These are phyloP conservation scores for Eucalyptus pauciflora DNA, from an alignment of 345 rosid species.

Conservation along the genomic window DNA sequence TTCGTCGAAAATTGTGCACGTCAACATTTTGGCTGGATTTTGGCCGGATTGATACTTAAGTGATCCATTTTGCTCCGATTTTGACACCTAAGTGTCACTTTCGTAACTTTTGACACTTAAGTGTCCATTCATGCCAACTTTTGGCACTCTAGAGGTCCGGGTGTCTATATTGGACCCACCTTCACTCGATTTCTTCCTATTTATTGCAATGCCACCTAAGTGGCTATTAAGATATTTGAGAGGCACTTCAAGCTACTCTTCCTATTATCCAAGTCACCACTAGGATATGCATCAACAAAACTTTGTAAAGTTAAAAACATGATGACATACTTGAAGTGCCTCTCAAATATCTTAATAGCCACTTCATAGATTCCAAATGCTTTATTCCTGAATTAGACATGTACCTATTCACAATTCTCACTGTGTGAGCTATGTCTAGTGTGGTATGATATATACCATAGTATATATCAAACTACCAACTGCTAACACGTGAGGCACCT, in stretches of 20 bases:
- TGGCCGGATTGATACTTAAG: accelerated
- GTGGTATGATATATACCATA: too few relatives aligned
- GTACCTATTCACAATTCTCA: neutral
- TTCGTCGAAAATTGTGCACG: accelerated
- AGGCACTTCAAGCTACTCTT: neutral
- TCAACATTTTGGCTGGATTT: accelerated
- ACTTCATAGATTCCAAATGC: too few relatives aligned
- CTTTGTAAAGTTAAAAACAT: neutral
- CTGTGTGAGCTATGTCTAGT: too few relatives aligned
- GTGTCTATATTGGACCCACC: too few relatives aligned
- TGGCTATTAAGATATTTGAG: too few relatives aligned
- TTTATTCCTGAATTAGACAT: neutral
- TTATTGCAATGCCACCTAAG: too few relatives aligned
- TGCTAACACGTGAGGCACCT: neutral
- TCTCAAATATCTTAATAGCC: neutral
- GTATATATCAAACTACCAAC: too few relatives aligned
- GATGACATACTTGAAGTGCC: neutral
- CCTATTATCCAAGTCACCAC: neutral
- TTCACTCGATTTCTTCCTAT: too few relatives aligned
- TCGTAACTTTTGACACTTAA: too few relatives aligned
- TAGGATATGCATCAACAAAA: neutral
- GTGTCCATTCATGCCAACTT: accelerated
- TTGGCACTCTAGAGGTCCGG: accelerated
- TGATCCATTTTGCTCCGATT: accelerated
- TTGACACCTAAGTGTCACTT: accelerated